Conservation (phyloP, 2,329 filamentous ascomycete genomes). For the Verticillium albo-atrum region DNA sequence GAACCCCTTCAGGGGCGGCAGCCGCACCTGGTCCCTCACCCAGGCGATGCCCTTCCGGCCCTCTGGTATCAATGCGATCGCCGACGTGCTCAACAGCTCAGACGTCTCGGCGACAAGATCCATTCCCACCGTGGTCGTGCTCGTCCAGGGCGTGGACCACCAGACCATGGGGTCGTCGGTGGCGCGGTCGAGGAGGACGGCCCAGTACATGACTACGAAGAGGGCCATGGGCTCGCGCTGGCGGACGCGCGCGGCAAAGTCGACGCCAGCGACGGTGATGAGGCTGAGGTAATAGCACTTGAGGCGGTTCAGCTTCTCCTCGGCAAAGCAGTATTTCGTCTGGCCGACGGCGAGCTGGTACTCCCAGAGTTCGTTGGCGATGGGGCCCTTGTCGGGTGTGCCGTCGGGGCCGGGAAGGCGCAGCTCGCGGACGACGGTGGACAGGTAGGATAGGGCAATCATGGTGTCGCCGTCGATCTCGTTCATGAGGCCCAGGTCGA, state of each 20-base stretch:
- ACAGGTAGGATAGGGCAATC: slow-evolving; percentile 1
- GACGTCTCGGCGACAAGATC: slow-evolving; percentile 2
- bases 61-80: not conserved
- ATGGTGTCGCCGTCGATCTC: slow-evolving; percentile 4
- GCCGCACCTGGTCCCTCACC: not conserved
- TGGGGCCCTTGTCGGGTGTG: not conserved
- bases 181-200: slow-evolving; percentile 23
- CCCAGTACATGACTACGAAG: slow-evolving; percentile 33
- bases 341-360: slow-evolving; percentile 4
- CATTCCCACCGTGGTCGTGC: not conserved
- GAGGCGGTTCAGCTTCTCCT: slow-evolving; percentile 24
- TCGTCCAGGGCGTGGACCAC: not conserved
- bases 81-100: not conserved
- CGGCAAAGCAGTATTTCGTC: slow-evolving; percentile 23
- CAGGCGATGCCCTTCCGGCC: slow-evolving; percentile 2
- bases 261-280: slow-evolving; percentile 21
- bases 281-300: slow-evolving; percentile 24
- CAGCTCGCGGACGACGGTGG: not conserved
- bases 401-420: not conserved
- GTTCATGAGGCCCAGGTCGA: not conserved
- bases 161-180: not conserved
- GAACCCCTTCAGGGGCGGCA: slow-evolving; percentile 1
- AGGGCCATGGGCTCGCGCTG: slow-evolving; percentile 27
- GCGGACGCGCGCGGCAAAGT: slow-evolving; percentile 23
- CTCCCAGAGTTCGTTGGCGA: slow-evolving; percentile 1